A percentile compares a stretch with the other conserved stretches of the same genome.
Conservation (phyloP, 306 rosid genomes). For the Inga leiocalycina region DNA sequence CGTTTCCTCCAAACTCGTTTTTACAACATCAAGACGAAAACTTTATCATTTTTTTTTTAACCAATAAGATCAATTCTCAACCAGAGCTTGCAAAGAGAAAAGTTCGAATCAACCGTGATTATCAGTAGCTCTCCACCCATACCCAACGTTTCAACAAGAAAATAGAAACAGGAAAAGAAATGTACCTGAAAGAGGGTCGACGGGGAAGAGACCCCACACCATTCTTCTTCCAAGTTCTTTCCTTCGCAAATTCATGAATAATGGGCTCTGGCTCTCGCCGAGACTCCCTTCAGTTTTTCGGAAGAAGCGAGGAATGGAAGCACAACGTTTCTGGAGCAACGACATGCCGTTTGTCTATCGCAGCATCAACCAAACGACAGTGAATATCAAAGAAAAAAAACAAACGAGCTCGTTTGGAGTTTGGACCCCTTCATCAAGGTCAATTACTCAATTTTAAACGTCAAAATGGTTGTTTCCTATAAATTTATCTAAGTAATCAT, state of each 20-base stretch:
- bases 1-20: background rate
- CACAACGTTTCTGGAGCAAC: background rate
- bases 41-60: background rate
- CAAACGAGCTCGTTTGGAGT: too few species aligned
- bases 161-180: background rate
- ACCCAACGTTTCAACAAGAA: background rate
- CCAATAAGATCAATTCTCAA: background rate
- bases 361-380: too few species aligned
- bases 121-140: background rate
- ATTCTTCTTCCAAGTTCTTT: conserved; percentile 38
- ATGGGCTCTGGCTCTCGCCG: background rate
- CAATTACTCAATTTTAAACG: too few species aligned
- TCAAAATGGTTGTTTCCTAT: too few species aligned
- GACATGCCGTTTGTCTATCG: background rate
- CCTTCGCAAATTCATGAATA: background rate
- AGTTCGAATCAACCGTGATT: background rate
- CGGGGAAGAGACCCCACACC: conserved; percentile 91
- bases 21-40: background rate
- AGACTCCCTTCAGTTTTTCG: too few species aligned
- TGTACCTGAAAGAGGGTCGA: conserved; percentile 66
- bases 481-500: too few species aligned
- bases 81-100: background rate
- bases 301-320: background rate
- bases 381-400: too few species aligned
- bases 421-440: too few species aligned